Conservation (phyloP, 192 early-diverging fungal species). For the Entomortierella parvispora region DNA sequence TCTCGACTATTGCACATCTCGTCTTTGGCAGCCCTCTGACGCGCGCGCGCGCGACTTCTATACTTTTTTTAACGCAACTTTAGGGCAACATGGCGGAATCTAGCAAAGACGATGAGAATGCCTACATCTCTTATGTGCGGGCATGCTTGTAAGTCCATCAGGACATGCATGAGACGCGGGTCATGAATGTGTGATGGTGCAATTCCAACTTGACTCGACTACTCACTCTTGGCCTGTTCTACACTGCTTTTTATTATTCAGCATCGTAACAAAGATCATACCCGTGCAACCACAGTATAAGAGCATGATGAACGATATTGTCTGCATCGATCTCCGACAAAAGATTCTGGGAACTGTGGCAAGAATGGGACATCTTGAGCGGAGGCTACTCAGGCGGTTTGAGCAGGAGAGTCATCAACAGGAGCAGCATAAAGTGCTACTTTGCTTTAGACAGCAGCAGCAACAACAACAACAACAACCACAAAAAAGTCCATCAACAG, state of each 20-base stretch:
- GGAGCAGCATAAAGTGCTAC: neutral
- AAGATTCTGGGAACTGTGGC: slow-evolving; percentile 32
- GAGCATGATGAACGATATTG: slow-evolving; percentile 52
- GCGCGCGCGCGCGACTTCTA: too few species aligned
- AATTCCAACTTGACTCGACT: too few species aligned
- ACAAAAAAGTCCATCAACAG: neutral
- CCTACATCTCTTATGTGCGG: slow-evolving; percentile 43
- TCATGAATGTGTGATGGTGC: too few species aligned
- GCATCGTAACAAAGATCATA: slow-evolving; percentile 45
- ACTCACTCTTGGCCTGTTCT: neutral
- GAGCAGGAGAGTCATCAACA: slow-evolving; percentile 31
- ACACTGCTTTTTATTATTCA: neutral
- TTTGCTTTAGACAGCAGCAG: neutral
- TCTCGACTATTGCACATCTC: too few species aligned
- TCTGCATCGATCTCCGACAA: slow-evolving; percentile 49
- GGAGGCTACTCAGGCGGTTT: slow-evolving; percentile 31
- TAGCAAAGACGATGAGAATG: slow-evolving; percentile 42
- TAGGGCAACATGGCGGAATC: slow-evolving; percentile 42
- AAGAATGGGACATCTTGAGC: slow-evolving; percentile 39
- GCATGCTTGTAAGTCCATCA: slow-evolving; percentile 45
- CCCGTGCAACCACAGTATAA: slow-evolving; percentile 29
- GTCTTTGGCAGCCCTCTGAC: too few species aligned
- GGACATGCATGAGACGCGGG: too few species aligned
- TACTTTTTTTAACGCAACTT: neutral
- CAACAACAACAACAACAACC: neutral